Percentiles rank a stretch among this genome's conserved stretches.
phyloP scores from a whole-genome alignment of 164 flowering plant species.

The Nelumbo lutea region DNA sequence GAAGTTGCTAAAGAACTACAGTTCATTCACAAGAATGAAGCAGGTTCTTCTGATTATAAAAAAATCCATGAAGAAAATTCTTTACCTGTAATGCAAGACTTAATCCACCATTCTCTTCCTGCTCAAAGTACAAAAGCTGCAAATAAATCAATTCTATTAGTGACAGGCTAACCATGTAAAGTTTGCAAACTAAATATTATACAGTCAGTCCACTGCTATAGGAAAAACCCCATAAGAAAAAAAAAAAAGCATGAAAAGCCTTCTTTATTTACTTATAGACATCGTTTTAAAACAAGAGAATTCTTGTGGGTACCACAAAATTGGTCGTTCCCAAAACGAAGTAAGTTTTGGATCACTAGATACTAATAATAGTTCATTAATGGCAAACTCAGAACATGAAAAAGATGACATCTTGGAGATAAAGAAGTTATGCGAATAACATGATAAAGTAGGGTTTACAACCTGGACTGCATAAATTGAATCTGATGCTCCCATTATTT shows the following conservation, averaged over 20 bases:
- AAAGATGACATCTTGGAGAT: no score
- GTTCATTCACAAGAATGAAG: not conserved
- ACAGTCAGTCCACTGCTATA: no score
- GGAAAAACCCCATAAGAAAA: not conserved
- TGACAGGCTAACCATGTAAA: not conserved
- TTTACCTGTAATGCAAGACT: conserved; percentile 88
- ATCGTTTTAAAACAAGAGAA: not conserved
- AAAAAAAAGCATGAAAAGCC: no score
- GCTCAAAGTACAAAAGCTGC: conserved; percentile 95
- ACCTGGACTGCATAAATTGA: not conserved
- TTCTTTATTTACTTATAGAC: no score
- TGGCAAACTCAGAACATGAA: no score
- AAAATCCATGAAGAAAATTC: not conserved
- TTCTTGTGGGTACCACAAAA: not conserved
- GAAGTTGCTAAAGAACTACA: not conserved
- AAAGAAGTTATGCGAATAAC: no score
- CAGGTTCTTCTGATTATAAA: not conserved
- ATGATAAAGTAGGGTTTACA: not conserved
- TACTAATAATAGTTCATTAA: no score
- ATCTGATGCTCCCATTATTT: not conserved
- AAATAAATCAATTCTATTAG: conserved; percentile 14
- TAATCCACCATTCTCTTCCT: conserved; percentile 72
- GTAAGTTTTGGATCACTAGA: not conserved
- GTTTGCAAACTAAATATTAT: not conserved
- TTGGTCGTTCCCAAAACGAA: not conserved